phyloP scores from a whole-genome alignment of 192 early-diverging fungal genomes.

The Coemansia sp. region DNA sequence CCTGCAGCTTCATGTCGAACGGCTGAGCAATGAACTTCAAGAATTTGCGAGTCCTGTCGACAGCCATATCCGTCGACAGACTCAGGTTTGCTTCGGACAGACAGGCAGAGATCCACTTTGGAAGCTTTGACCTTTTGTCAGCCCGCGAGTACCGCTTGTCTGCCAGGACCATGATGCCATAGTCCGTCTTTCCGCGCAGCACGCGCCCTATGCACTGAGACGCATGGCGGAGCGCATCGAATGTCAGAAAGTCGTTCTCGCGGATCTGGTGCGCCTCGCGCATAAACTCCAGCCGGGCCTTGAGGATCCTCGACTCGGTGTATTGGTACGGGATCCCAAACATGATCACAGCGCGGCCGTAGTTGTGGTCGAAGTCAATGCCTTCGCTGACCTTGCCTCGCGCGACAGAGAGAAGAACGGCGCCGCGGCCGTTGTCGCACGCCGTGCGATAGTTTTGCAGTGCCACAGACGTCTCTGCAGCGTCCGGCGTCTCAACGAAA shows the following conservation, averaged over 20 bases:
- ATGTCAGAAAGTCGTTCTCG: constrained; percentile 99
- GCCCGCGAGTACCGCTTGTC: constrained; percentile 95
- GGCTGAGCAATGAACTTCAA: constrained; percentile 96
- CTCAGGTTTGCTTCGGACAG: constrained; percentile 87
- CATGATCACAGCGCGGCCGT: constrained; percentile 97
- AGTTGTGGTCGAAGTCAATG: constrained; percentile 99
- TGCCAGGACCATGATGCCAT: constrained; percentile 98
- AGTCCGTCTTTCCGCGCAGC: constrained; percentile 96
- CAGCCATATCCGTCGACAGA: constrained; percentile 96
- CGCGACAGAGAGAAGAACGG: constrained; percentile 94
- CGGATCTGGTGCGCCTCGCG: constrained; percentile 90
- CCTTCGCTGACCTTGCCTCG: constrained; percentile 99
- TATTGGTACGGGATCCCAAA: constrained; percentile 99
- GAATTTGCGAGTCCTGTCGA: constrained; percentile 88
- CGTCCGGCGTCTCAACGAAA: constrained; percentile 99
- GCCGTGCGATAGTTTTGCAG: constrained; percentile 92
- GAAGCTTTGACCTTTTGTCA: constrained; percentile 95
- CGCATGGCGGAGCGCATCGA: constrained; percentile 98
- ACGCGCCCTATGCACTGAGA: constrained; percentile 99
- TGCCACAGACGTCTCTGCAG: constrained; percentile 92
- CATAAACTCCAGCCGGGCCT: constrained; percentile 94
- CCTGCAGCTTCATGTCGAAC: constrained; percentile 72
- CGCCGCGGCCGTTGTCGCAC: constrained; percentile 98
- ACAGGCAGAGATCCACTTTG: constrained; percentile 93
- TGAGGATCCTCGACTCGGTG: constrained; percentile 91